Base-by-base conservation (phyloP, 2,329 filamentous ascomycete genomes). In the Paraconiothyrium brasiliense region DNA sequence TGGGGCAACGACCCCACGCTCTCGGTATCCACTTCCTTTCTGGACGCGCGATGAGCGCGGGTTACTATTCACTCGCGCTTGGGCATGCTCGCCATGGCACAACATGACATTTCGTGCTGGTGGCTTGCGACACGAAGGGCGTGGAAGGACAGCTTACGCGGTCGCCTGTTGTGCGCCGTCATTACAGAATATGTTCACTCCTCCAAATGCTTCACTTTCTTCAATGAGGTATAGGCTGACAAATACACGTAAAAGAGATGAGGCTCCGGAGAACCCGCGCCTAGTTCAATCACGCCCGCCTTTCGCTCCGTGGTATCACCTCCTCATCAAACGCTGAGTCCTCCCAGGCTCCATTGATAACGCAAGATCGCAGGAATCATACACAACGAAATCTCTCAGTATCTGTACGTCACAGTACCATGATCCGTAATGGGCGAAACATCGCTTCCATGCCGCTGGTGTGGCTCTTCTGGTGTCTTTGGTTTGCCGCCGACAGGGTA, bases 401-500 rank as follows among this genome's bases (percentile, higher is more conserved):
- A 78, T 62, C 76, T 68, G 62, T 78, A 78, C 54, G 76, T 78
- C 58, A 78, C 73, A 8, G 75, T 68, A 51, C 72, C 75, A 57
- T 76, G 74, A 61, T 78, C 76, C 56, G 74, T 71, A 58, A 78
- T 71, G 43, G 76, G 76, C 62, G 73, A 76, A 22, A 77, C 75
- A 64, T 78, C 76, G 56, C 65, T 68, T 35, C 64, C 67, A 13
- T 57, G 58, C 27, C 63, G 58, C 60, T 50, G 30, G 30, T 57
- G 47, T 37, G 50, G 43, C 32, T 64, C 61, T 46, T 77, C 72
- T 52, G 72, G 71, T 30, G 76, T 76, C 44, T 55, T 67, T 54
- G 70, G 68, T 57, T 68, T 67, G 61, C 60, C 60, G 47, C 60
- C 58, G 24, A 54, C 61, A n/a, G 66, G 54, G 32, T 71, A 68